Conservation (phyloP, 164 flowering plant species). For the Malania oleifera region DNA sequence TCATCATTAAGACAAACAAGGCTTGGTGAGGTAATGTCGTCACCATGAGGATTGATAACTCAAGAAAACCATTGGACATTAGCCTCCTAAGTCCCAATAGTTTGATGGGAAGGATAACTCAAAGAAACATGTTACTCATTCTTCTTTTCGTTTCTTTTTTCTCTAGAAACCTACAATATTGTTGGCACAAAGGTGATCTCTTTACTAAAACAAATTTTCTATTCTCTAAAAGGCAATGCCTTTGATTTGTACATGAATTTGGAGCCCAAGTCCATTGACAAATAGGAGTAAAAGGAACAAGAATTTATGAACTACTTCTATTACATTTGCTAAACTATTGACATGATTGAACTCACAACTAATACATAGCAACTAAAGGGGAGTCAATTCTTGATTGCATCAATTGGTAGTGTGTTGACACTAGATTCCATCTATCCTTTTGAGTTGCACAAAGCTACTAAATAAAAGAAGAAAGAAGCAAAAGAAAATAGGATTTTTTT, state of each 20-base stretch:
- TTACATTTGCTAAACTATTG: not conserved
- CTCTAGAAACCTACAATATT: not conserved
- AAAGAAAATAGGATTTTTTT: too few species aligned
- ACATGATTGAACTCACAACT: not conserved
- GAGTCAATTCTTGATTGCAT: constrained; percentile 2
- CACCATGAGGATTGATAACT: too few species aligned
- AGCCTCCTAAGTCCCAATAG: not conserved
- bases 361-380: too few species aligned
- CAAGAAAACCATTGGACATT: too few species aligned
- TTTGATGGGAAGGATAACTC: not conserved
- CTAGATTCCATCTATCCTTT: too few species aligned
- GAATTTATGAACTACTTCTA: not conserved
- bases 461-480: too few species aligned
- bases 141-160: too few species aligned
- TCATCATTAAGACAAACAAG: too few species aligned
- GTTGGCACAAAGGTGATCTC: not conserved
- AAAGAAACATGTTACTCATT: not conserved
- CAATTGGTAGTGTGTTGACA: not conserved
- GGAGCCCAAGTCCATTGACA: not conserved
- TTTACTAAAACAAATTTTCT: not conserved
- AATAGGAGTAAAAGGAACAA: not conserved
- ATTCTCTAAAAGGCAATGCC: not conserved
- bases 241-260: constrained; percentile 1
- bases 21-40: too few species aligned
- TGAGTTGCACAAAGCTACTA: too few species aligned